These are phyloP conservation scores for Aspergillus alliaceus DNA, from an alignment of 2,329 filamentous ascomycete genomes.

Conservation along the genomic window DNA sequence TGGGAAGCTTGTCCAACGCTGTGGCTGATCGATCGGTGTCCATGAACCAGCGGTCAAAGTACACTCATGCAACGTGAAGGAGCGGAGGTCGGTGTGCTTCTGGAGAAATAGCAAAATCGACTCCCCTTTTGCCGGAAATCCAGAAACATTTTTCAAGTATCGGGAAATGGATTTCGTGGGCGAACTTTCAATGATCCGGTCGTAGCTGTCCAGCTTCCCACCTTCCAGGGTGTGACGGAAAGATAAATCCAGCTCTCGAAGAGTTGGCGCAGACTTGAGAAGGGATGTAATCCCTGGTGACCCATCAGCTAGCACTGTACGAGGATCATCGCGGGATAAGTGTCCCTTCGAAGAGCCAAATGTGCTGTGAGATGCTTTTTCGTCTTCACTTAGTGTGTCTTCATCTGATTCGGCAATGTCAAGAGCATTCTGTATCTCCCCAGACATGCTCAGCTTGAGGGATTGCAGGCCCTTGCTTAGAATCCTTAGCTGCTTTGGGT, in stretches of 20 bases:
- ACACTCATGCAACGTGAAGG: not conserved
- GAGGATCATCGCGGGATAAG: not conserved
- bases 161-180: conserved; percentile 1
- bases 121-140: not conserved
- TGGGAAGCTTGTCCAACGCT: not conserved
- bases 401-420: not conserved
- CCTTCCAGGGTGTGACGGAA: not conserved
- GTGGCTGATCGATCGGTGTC: not conserved
- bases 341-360: not conserved
- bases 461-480: not conserved
- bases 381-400: no score
- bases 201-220: not conserved
- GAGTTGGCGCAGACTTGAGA: not conserved
- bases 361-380: no score
- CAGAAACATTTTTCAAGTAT: not conserved
- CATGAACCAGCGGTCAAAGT: conserved; percentile 2
- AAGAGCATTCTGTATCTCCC: not conserved
- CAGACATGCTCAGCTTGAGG: conserved; percentile 1
- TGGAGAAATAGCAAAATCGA: conserved; percentile 6
- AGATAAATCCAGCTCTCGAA: conserved; percentile 1
- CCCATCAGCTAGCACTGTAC: not conserved
- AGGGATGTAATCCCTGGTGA: not conserved
- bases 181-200: conserved; percentile 3
- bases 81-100: not conserved
- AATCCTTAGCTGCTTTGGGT: not conserved